A percentile compares a stretch with the other conserved stretches of the same genome.
phyloP scores from a whole-genome alignment of 805 yeast genomes.

The Saturnispora zaruensis region DNA sequence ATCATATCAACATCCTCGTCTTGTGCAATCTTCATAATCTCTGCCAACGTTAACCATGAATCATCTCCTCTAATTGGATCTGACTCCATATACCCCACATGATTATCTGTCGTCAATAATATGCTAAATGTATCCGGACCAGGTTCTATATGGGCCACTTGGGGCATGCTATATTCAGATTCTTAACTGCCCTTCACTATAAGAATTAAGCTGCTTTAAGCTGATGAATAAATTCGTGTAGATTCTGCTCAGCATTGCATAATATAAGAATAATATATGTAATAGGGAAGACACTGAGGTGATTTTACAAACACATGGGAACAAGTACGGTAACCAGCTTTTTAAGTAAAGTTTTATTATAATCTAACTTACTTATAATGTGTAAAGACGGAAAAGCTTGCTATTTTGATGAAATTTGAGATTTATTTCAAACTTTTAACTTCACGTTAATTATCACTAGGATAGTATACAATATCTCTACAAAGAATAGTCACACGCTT shows the following conservation, averaged over 20 bases:
- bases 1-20: conserved; percentile 77
- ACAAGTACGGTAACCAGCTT: too few relatives aligned
- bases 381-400: too few relatives aligned
- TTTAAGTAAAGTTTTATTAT: too few relatives aligned
- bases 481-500: conserved; percentile 48
- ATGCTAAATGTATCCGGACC: conserved; percentile 67
- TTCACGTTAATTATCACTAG: conserved; percentile 1
- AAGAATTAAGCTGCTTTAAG: background rate
- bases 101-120: conserved; percentile 88
- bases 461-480: conserved; percentile 41
- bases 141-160: conserved; percentile 33
- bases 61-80: conserved; percentile 91
- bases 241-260: background rate
- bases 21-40: conserved; percentile 64
- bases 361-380: too few relatives aligned
- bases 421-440: too few relatives aligned
- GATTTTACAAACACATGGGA: too few relatives aligned
- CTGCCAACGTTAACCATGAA: conserved; percentile 80
- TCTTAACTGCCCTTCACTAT: background rate
- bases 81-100: conserved; percentile 85
- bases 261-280: too few relatives aligned
- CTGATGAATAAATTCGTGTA: background rate
- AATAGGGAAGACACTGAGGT: too few relatives aligned
- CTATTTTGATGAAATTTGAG: too few relatives aligned
- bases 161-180: conserved; percentile 26